A percentile compares a stretch with the other conserved stretches of the same genome.
Evolutionary conservation across 441 rosid species (phyloP).

Genomic region (Syzygium syzygioides): DNA sequence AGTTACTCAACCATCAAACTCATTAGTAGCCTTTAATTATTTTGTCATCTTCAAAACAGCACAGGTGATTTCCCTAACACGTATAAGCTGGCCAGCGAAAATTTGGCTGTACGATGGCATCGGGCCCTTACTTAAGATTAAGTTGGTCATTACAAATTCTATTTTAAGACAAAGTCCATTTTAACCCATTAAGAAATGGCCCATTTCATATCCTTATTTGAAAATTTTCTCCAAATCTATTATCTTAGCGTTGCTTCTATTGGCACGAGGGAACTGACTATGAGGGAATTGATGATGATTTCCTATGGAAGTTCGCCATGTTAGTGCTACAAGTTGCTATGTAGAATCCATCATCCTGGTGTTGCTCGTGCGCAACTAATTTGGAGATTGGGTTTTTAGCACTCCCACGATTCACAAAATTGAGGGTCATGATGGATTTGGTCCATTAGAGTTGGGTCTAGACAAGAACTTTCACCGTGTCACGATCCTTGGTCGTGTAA

Average conservation of each 20-base stretch:
- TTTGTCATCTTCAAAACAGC: neutral
- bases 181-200: neutral
- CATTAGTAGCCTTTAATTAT: too few relatives aligned
- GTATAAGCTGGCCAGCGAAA: neutral
- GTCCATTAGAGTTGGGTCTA: neutral
- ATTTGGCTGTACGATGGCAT: neutral
- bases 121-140: neutral
- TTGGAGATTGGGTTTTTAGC: neutral
- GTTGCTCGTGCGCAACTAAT: neutral
- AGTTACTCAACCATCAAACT: too few relatives aligned
- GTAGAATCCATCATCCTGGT: too few relatives aligned
- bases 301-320: neutral
- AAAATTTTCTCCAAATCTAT: neutral
- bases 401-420: neutral
- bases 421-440: neutral
- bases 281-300: neutral
- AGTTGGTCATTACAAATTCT: neutral
- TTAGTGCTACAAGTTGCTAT: neutral
- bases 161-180: neutral
- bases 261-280: neutral
- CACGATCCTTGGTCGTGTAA: neutral
- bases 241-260: neutral
- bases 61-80: too few relatives aligned
- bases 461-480: neutral
- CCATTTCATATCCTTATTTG: neutral